Base-by-base conservation (phyloP, 2,329 filamentous ascomycete species). In the Seiridium unicorne region DNA sequence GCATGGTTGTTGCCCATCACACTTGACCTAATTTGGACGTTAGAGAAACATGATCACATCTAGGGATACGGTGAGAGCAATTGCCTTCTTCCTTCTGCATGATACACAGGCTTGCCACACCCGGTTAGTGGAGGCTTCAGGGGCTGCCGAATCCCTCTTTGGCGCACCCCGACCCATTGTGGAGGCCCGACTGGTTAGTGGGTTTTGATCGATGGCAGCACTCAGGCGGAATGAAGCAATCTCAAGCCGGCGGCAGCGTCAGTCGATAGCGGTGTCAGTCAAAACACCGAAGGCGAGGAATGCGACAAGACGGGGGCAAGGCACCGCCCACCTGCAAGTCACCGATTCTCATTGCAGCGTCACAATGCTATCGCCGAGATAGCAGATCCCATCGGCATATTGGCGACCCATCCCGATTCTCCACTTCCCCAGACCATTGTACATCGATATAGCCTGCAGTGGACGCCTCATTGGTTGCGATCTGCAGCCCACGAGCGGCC, bases 91-190 rank as follows among this genome's bases (percentile, higher is more conserved):
- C 32, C 55, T 57, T 31, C 55, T 18, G 18, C 44, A 57, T 13
- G 55, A 44, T 46, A 48, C 35, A n/a, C 40, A 57, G 36, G 53
- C 53, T 44, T 55, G 53, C 53, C 53, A 55, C 11, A 55, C 53
- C 35, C 53, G n/a, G n/a, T 42, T 55, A 26, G 36, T 34, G 38
- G 38, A 34, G 10, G 53, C 53, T 32, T 44, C 53, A 35, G 18
- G 18, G 18, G 53, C 38, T 18, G 36, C 35, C 9, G 53, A 42
- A 35, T 55, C 38, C 38, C 53, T n/a, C 32, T 55, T 55, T 13
- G 36, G n/a, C 10, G 36, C 36, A 31, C 31, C 38, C 53, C 42
- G 53, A 9, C n/a, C 53, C 53, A 55, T 55, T 10, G 26, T 42
- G 53, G 42, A 55, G 18, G 5, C 10, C 18, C 18, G 34, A 38